These are phyloP conservation scores for Colletotrichum graminicola DNA, from an alignment of 2,329 filamentous ascomycete genomes.

Conservation along the genomic window DNA sequence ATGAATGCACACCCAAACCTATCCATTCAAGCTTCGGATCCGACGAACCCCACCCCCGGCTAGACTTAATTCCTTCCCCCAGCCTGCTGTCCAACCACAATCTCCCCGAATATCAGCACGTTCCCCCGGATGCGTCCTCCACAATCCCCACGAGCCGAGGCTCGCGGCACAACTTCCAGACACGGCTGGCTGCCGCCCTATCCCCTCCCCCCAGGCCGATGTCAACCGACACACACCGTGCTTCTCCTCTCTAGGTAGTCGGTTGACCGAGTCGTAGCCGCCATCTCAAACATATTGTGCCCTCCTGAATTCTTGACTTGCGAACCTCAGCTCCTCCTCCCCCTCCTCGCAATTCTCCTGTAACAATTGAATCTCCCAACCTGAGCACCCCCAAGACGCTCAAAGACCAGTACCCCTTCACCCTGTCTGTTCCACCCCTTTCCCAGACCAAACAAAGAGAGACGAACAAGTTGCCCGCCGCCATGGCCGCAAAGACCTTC, in stretches of 20 bases:
- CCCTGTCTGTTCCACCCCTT: background rate
- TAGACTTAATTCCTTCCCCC: slow-evolving; percentile 10
- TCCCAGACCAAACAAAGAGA: background rate
- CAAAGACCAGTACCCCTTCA: background rate
- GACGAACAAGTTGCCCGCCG: slow-evolving; percentile 31
- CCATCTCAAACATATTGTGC: slow-evolving; percentile 7
- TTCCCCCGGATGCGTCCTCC: slow-evolving; percentile 29
- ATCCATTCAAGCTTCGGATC: background rate
- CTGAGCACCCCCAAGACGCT: background rate
- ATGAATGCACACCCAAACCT: background rate
- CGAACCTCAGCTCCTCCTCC: background rate
- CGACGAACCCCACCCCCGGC: slow-evolving; percentile 1
- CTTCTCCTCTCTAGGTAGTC: background rate
- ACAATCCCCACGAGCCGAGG: slow-evolving; percentile 38
- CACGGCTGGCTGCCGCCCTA: slow-evolving; percentile 19
- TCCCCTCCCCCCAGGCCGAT: slow-evolving; percentile 20
- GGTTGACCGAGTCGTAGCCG: background rate
- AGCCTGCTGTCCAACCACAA: slow-evolving; percentile 30
- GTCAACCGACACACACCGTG: slow-evolving; percentile 30
- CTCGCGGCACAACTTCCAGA: slow-evolving; percentile 35
- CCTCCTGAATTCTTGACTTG: background rate
- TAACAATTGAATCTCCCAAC: background rate
- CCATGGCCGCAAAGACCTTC: slow-evolving; percentile 62
- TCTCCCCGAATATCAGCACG: slow-evolving; percentile 39
- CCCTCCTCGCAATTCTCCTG: background rate